These are phyloP conservation scores for Beta vulgaris DNA, from an alignment of 148 eudicot species.

Conservation along the genomic window DNA sequence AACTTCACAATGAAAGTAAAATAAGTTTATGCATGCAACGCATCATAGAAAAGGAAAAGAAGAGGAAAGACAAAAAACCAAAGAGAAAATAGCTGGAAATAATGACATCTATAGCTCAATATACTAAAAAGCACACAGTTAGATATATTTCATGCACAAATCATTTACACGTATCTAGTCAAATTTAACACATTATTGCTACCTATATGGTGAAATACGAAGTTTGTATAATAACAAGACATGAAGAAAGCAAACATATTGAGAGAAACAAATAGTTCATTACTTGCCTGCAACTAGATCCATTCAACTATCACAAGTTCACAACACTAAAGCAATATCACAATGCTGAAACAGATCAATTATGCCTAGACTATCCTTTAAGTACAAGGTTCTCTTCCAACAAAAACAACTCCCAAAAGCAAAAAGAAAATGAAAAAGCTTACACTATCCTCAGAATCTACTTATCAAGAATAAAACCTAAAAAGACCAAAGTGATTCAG, in stretches of 20 bases:
- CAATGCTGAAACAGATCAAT: background rate
- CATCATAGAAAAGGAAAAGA: background rate
- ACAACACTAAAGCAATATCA: background rate
- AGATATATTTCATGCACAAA: background rate
- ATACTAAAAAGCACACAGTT: background rate
- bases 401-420: conserved; percentile 3
- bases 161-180: background rate
- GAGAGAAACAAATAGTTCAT: background rate
- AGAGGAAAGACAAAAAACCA: background rate
- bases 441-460: conserved; percentile 14
- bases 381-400: background rate
- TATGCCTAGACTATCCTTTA: background rate
- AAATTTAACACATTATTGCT: background rate
- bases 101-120: background rate
- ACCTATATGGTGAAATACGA: background rate
- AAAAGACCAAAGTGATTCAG: background rate
- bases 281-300: background rate
- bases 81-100: background rate
- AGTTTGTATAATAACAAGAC: background rate
- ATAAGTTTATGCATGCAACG: background rate
- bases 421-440: background rate
- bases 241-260: background rate
- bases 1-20: background rate
- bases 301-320: background rate
- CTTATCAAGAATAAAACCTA: conserved; percentile 12